Evolutionary conservation across 208 protist species (phyloP).

Genomic region (Leishmania major): DNA sequence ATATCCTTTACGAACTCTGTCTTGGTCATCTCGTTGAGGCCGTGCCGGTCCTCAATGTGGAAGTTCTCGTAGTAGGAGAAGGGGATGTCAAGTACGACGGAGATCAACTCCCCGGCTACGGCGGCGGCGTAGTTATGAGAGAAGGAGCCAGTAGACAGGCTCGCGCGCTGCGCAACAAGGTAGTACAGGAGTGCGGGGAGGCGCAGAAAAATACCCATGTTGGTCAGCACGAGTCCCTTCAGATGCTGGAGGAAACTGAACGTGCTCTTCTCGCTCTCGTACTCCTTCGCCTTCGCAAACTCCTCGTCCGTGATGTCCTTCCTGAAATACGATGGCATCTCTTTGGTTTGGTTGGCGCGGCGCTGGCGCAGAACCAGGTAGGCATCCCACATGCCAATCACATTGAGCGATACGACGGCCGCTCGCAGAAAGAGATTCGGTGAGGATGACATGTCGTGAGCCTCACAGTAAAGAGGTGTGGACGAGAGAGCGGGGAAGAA

Average conservation of each 20-base stretch:
- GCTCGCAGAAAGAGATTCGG: conserved; percentile 36
- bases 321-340: conserved; percentile 31
- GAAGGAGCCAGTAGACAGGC: conserved; percentile 48
- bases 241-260: conserved; percentile 40
- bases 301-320: conserved; percentile 41
- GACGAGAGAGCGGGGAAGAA: background rate
- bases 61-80: conserved; percentile 81
- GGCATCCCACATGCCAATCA: conserved; percentile 50
- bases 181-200: conserved; percentile 50
- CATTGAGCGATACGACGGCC: conserved; percentile 48
- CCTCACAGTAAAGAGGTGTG: background rate
- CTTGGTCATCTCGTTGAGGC: conserved; percentile 85
- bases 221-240: conserved; percentile 39
- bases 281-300: conserved; percentile 49
- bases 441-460: conserved; percentile 6
- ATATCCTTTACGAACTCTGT: conserved; percentile 73
- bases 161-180: conserved; percentile 15
- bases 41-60: conserved; percentile 84
- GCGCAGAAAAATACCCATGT: conserved; percentile 39
- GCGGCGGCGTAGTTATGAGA: conserved; percentile 55
- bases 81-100: conserved; percentile 56
- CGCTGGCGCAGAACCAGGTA: conserved; percentile 60
- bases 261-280: conserved; percentile 35
- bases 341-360: conserved; percentile 23
- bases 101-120: conserved; percentile 38